These are phyloP conservation scores for Suhomyces sp. DNA, from an alignment of 805 yeast genomes.

Conservation along the genomic window DNA sequence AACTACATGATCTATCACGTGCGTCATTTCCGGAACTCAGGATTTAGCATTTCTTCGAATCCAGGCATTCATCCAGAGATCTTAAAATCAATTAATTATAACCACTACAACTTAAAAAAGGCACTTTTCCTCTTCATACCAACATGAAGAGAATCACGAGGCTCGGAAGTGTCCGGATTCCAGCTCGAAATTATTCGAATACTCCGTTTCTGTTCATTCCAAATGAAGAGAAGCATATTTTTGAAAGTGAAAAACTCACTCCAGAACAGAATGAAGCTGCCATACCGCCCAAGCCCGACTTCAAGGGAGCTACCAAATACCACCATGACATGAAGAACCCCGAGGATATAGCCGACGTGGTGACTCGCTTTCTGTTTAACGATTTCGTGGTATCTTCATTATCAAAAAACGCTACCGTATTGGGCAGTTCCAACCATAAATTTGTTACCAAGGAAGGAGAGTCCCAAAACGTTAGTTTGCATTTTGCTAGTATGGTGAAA, in stretches of 20 bases:
- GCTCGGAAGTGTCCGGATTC: neutral
- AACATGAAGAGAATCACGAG: too few species aligned
- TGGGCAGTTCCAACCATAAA: slow-evolving; percentile 26
- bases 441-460: slow-evolving; percentile 18
- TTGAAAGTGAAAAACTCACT: slow-evolving; percentile 28
- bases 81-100: too few species aligned
- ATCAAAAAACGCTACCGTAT: slow-evolving; percentile 26
- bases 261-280: slow-evolving; percentile 32
- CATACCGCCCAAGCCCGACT: slow-evolving; percentile 31
- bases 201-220: slow-evolving; percentile 25
- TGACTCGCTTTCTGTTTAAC: slow-evolving; percentile 26
- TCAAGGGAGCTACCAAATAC: slow-evolving; percentile 13
- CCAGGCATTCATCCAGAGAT: too few species aligned
- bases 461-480: slow-evolving; percentile 20
- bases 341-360: slow-evolving; percentile 32
- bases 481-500: slow-evolving; percentile 26
- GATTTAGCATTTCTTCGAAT: too few species aligned
- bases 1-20: too few species aligned
- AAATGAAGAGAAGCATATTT: slow-evolving; percentile 25
- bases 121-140: too few species aligned
- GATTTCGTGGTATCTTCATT: slow-evolving; percentile 33
- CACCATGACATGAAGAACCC: slow-evolving; percentile 35
- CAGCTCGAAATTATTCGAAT: neutral
- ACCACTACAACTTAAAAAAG: too few species aligned
- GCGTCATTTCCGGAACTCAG: too few species aligned